Evolutionary conservation across 2,329 filamentous ascomycete genomes (phyloP), one percentile per base, ranked within the genome.

Genomic region (Fusarium staphyleae): DNA sequence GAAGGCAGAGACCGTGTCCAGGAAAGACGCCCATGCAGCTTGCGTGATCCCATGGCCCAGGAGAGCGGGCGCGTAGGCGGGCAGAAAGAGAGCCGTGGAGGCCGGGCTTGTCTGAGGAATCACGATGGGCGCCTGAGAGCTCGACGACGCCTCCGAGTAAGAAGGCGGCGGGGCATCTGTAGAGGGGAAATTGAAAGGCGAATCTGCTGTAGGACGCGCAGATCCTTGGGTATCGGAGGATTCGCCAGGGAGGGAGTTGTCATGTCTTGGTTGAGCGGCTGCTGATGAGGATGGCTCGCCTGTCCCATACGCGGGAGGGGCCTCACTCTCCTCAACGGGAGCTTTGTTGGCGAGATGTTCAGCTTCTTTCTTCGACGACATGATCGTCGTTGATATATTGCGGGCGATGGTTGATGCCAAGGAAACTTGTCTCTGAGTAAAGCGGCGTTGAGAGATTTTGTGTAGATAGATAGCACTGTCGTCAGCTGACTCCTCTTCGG

Each of bases 1-100:
- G 51, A 81, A 80, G 1, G 75, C 78, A 0, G 78, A 80, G 2
- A 78, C 63, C 7, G 78, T 78, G 14, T 69, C 58, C 2, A 75
- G 47, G 13, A 75, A 74, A 0, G 73, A 70, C 8, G 47, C 41
- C 72, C 73, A 76, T 0, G 71, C 67, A n/a, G 68, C 61, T 6
- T 67, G 50, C 0, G 73, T 69, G 50, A 76, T 71, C 33, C 73
- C 78, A 29, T 72, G 69, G 13, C 65, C 55, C 0, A 79, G 71
- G 0, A 81, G 72, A 3, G 66, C 43, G 0, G 72, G 71, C 0
- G 75, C 48, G 49, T 75, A 80, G 0, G 75, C 75, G 1, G 60
- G 26, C 1, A 79, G 64, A 51, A 80, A 76, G 0, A 75, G 72
- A 0, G 77, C 66, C 1, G 72, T 68, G 4, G 70, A 56, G 4